Base-by-base conservation (phyloP, 2,329 filamentous ascomycete genomes). In the Emydomyces testavorans region DNA sequence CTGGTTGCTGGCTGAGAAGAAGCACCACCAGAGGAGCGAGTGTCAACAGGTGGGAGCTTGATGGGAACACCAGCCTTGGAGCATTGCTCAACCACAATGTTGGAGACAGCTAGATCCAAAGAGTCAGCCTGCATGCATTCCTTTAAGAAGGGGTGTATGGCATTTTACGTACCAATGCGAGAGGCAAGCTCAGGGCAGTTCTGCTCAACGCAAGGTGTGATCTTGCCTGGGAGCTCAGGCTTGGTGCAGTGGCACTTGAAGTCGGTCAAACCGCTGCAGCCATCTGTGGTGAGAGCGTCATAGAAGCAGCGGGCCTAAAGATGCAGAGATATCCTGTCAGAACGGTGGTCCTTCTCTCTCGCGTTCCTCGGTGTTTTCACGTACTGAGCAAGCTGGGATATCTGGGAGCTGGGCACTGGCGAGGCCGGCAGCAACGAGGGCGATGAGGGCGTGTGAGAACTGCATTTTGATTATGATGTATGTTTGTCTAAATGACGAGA, bases 181-280 rank as follows among this genome's bases (percentile, higher is more conserved):
- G 45, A 46, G 10, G 16, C 24, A n/a, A 45, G 8, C 5, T 31
- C 42, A 16, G 47, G 47, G 60, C 72, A 74, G 16, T 63, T 62
- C 29, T 60, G 57, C 57, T 71, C 46, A 23, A 74, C 70, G 50
- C 72, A 75, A 36, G 72, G 72, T 49, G 65, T 65, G 50, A 74
- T 64, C 37, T 58, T 48, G 36, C 54, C 46, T 39, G 71, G 57
- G 37, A 74, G 65, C 29, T 62, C 57, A 35, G 69, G 60, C 59
- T 71, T 68, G 57, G 66, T 57, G 62, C 71, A 73, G 60, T 73
- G 70, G 59, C 70, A 73, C 29, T 64, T 65, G 57, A 74, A 74
- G 62, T 75, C 71, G 51, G 62, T 65, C 28, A 74, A 56, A 11
- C 48, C 13, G n/a, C 60, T 53, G 64, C 72, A 75, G 50, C 71